A percentile compares a stretch with the other conserved stretches of the same genome.
Conservation (phyloP, 495 filamentous ascomycete species). For the Neurospora sp. region DNA sequence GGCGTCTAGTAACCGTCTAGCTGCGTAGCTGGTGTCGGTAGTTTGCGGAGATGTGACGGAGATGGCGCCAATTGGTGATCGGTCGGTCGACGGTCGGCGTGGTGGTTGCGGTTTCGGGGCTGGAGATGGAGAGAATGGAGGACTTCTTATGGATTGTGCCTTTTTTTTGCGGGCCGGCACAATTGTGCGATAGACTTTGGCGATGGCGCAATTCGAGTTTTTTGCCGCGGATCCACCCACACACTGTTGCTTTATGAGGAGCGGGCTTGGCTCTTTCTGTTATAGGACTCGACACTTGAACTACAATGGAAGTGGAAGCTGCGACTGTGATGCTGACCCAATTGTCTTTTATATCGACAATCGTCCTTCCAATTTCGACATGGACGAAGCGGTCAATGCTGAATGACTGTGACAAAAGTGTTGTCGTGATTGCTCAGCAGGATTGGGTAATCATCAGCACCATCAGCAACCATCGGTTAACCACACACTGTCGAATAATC, state of each 20-base stretch:
- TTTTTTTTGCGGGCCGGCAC: not conserved
- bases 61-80: not conserved
- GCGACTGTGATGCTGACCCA: not conserved
- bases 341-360: not conserved
- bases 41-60: not conserved
- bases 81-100: not conserved
- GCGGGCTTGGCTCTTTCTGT: not conserved
- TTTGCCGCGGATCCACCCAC: not conserved
- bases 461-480: not conserved
- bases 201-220: slow-evolving; percentile 14
- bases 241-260: not conserved
- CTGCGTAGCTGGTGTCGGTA: not conserved
- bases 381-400: not conserved
- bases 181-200: slow-evolving; percentile 6
- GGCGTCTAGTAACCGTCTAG: not conserved
- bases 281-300: not conserved
- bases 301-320: not conserved
- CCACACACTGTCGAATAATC: not conserved
- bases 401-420: not conserved
- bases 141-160: not conserved
- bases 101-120: not conserved
- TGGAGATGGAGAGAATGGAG: not conserved
- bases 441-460: not conserved
- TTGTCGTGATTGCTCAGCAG: slow-evolving; percentile 10
- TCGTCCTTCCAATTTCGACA: not conserved